Percentiles rank a stretch among this genome's conserved stretches.
These are phyloP conservation scores for Osmozyma mogii DNA, from an alignment of 805 yeast species.

Conservation along the genomic window DNA sequence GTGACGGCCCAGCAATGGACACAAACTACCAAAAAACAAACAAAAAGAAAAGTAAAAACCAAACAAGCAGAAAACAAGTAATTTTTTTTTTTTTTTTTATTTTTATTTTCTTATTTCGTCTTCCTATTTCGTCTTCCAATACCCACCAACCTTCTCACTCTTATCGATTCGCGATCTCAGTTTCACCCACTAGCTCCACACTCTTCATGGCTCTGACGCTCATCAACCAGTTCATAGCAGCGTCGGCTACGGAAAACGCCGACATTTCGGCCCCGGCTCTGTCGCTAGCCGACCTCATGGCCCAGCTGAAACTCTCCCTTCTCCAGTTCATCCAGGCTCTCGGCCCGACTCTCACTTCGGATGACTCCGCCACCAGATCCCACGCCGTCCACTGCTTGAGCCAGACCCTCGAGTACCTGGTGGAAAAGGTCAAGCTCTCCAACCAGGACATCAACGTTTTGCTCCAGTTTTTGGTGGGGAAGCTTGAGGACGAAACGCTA, in stretches of 20 bases:
- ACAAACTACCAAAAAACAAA: too few relatives aligned
- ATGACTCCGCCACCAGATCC: conserved; percentile 43
- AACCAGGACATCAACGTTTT: conserved; percentile 43
- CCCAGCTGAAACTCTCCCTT: conserved; percentile 23
- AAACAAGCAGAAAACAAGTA: too few relatives aligned
- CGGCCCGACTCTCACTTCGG: conserved; percentile 58
- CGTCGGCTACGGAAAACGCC: conserved; percentile 21
- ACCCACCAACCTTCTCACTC: too few relatives aligned
- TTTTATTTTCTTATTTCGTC: too few relatives aligned
- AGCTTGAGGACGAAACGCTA: conserved; percentile 58
- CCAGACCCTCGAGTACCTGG: conserved; percentile 21
- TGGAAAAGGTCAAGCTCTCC: conserved; percentile 18
- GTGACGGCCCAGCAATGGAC: too few relatives aligned
- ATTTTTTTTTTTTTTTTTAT: too few relatives aligned
- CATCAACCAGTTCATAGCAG: conserved; percentile 31
- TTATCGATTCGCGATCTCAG: too few relatives aligned
- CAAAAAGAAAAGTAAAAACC: too few relatives aligned
- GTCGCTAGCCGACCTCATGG: conserved; percentile 18
- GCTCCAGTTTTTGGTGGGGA: conserved; percentile 51
- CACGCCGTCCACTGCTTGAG: conserved; percentile 38
- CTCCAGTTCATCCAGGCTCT: conserved; percentile 48
- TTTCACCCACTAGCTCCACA: too few relatives aligned
- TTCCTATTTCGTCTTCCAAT: too few relatives aligned
- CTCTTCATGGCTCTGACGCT: conserved; percentile 16
- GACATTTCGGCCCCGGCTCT: conserved; percentile 12